Conservation (phyloP, 306 rosid genomes). For the Fagus crenata region DNA sequence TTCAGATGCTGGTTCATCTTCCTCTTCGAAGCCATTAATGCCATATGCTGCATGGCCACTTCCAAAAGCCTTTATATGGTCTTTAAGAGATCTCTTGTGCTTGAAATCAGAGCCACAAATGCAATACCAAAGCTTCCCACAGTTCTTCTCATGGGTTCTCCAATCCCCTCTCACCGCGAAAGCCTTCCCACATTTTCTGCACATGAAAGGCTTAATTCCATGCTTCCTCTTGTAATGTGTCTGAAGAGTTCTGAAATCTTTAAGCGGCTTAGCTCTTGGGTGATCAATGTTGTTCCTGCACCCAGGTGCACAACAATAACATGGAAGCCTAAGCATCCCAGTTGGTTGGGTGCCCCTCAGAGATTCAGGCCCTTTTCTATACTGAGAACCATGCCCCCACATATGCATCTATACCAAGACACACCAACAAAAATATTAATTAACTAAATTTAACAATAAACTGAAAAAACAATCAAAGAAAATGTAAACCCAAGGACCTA, state of each 20-base stretch:
- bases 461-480: not conserved
- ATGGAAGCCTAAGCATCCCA: slow-evolving; percentile 92
- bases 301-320: slow-evolving; percentile 93
- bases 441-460: slow-evolving; percentile 3
- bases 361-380: slow-evolving; percentile 95
- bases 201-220: slow-evolving; percentile 94
- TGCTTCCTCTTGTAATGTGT: slow-evolving; percentile 98
- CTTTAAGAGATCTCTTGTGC: slow-evolving; percentile 93
- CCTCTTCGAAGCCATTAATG: slow-evolving; percentile 70
- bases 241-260: slow-evolving; percentile 94
- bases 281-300: slow-evolving; percentile 97
- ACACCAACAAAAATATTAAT: not conserved
- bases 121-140: slow-evolving; percentile 97
- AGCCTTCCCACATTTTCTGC: slow-evolving; percentile 91
- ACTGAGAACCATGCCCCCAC: slow-evolving; percentile 99
- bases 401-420: slow-evolving; percentile 75
- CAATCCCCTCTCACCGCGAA: slow-evolving; percentile 96
- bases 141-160: slow-evolving; percentile 96
- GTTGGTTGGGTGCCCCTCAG: slow-evolving; percentile 97
- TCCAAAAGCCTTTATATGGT: slow-evolving; percentile 92
- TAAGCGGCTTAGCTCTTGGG: slow-evolving; percentile 82
- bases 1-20: slow-evolving; percentile 94
- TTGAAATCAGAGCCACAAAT: slow-evolving; percentile 95
- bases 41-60: slow-evolving; percentile 87
- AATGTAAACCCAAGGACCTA: not conserved